A percentile compares a stretch with the other conserved stretches of the same genome.
Evolutionary conservation across 805 yeast species (phyloP).

Genomic region (Candida incommunis): DNA sequence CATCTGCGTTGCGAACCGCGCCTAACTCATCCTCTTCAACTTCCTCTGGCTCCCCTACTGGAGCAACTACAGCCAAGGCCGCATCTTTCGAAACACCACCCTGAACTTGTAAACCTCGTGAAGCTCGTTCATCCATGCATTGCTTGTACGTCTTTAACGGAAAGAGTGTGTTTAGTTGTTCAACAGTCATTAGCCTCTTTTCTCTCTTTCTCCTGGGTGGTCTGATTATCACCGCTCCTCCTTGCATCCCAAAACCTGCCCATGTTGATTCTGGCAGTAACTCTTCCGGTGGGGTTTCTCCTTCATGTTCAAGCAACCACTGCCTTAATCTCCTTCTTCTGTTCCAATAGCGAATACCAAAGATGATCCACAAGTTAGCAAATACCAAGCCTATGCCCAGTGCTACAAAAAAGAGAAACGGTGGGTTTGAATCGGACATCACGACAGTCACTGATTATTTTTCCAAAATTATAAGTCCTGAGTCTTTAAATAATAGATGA

Average conservation of each 20-base stretch:
- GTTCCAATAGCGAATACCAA: constrained; percentile 19
- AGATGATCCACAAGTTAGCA: constrained; percentile 21
- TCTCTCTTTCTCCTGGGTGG: constrained; percentile 12
- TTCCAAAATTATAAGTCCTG: no score
- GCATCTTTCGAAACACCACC: constrained; percentile 10
- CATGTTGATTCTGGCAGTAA: constrained; percentile 4
- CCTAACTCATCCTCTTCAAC: not conserved
- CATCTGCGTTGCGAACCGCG: no score
- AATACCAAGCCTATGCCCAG: constrained; percentile 23
- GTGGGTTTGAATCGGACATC: constrained; percentile 7
- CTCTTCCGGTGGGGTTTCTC: constrained; percentile 4
- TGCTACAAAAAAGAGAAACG: constrained; percentile 23
- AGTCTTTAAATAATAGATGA: no score
- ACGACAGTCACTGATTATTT: no score
- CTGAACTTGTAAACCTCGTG: constrained; percentile 7
- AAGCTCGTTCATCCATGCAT: constrained; percentile 17
- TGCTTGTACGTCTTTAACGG: constrained; percentile 18
- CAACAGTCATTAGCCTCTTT: constrained; percentile 15
- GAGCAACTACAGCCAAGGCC: no score
- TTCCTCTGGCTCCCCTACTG: no score
- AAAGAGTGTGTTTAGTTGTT: constrained; percentile 17
- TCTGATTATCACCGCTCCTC: constrained; percentile 6
- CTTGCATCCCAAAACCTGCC: constrained; percentile 3
- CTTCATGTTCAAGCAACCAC: constrained; percentile 5
- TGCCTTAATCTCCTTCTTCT: constrained; percentile 15